Conservation (phyloP, 352 stramenopile genomes). For the Phytophthora kernoviae region DNA sequence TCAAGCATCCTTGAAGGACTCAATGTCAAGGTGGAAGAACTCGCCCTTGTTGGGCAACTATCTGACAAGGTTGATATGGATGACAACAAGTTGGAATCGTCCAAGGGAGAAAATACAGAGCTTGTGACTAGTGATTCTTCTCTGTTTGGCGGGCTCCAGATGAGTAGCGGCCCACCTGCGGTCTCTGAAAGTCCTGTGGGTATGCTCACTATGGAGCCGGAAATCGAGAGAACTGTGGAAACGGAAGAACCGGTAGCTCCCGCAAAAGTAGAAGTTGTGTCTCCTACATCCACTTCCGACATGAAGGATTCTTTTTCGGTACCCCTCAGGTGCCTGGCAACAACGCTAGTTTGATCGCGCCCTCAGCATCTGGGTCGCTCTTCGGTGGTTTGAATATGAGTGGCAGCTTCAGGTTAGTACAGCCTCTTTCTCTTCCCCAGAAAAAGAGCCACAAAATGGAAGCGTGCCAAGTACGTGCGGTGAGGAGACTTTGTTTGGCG, state of each 20-base stretch:
- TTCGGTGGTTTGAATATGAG: slow-evolving; percentile 57
- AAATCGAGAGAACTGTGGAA: slow-evolving; percentile 12
- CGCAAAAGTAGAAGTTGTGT: slow-evolving; percentile 26
- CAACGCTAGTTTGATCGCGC: slow-evolving; percentile 21
- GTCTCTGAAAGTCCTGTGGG: slow-evolving; percentile 15
- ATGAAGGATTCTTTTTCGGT: slow-evolving; percentile 66
- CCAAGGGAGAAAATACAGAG: slow-evolving; percentile 8
- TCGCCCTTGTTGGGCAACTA: slow-evolving; percentile 5
- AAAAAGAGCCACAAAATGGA: slow-evolving; percentile 15
- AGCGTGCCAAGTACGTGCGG: not conserved
- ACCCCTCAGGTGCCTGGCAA: slow-evolving; percentile 17
- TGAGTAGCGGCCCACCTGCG: slow-evolving; percentile 27
- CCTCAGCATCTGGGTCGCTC: slow-evolving; percentile 35
- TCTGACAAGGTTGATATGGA: slow-evolving; percentile 3
- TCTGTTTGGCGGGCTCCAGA: slow-evolving; percentile 49
- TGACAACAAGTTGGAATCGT: slow-evolving; percentile 14
- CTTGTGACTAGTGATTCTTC: slow-evolving; percentile 12
- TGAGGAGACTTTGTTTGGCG: not conserved
- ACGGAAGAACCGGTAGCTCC: slow-evolving; percentile 11
- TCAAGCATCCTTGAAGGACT: slow-evolving; percentile 40
- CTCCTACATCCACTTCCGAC: slow-evolving; percentile 39
- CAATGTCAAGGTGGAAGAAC: slow-evolving; percentile 16
- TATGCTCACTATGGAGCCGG: slow-evolving; percentile 9
- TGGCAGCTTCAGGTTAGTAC: slow-evolving; percentile 32
- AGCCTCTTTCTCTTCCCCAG: slow-evolving; percentile 15